Evolutionary conservation across 495 filamentous ascomycete species (phyloP), one percentile per base, ranked within the genome.

Genomic region (Penicillium nucicola): DNA sequence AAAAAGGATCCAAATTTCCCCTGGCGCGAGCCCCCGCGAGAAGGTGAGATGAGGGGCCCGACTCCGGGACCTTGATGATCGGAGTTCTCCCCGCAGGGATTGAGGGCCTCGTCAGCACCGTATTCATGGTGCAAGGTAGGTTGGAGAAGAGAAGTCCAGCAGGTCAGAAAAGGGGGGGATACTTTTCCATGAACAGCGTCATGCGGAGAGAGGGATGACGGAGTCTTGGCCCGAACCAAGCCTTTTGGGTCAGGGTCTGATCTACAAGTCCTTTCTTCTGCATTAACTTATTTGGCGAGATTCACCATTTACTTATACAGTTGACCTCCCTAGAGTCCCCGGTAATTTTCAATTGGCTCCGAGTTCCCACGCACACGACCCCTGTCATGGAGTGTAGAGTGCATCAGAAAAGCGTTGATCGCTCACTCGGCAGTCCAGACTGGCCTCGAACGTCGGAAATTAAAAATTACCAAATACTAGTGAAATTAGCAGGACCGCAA

Each of bases 1-100:
- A 87, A 59, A 84, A 83, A 9, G 80, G 78, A 48, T 97, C 83
- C 11, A 83, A 62, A 51, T 77, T 81, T 25, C 75, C 75, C 38
- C 62, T 67, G 57, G 61, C 52, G 20, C 53, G 52, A 11, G 53
- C 40, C 19, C 25, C 25, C 25, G 49, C 46, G 32, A 46, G 56
- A 33, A 56, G 47, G 42, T 52, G 48, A 22, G 52, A 42, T 28
- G 49, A 52, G 30, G 49, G 46, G 37, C 46, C 33, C n/a, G 44
- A 33, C 42, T 64, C 61, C 36, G 65, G 65, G 30, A 67, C 50
- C 20, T 65, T 62, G 35, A 74, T 67, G 20, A 58, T 52, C 12
- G 67, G 60, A 43, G 64, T 50, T 47, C 23, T 56, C 42, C 64
- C 67, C 54, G 64, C 63, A 39, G 57, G 37, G 34, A 47, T 18